Base-by-base conservation (phyloP, 1,284 basidiomycete species). In the Xerocomus nothofagi region DNA sequence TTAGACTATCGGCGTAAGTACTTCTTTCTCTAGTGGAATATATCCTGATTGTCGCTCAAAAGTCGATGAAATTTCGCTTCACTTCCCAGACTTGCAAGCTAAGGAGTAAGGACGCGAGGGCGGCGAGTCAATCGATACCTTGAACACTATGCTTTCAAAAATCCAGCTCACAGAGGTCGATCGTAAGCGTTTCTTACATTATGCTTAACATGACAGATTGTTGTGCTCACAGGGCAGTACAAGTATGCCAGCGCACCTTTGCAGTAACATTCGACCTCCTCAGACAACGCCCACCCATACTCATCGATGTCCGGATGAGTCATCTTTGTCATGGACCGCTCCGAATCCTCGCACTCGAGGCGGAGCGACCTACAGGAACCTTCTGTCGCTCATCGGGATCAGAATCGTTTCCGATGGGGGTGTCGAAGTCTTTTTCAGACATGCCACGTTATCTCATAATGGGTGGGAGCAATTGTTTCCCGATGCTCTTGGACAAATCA, bases 391-490 rank as follows among this genome's bases (percentile, higher is more conserved):
- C 24, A 48, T 46, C 12, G 32, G 23, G 27, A 26, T n/a, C 24
- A 10, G 6, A 24, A 40, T 39, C 17, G 6, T 24, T 43, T 38
- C 40, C 15, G 24, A 42, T 24, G 0, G 2, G n/a, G 39, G 26
- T 5, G 52, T 61, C 15, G 46, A 51, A 18, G 6, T 7, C 5
- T 59, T 42, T 47, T 58, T 56, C 20, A 32, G 47, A 14, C 61
- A 56, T n/a, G 59, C 47, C 33, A 58, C 48, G 59, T 51, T 58
- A 27, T 58, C 59, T 8, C 56, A 61, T 17, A 58, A 29, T 58
- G 57, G 59, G 36, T 29, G n/a, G 3, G 58, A 57, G 20, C 56
- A 51, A 2, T 24, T 8, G 17, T 55, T 57, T 12, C 52, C 47
- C 3, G 52, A 58, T 12, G 7, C n/a, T 57, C 4, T 18, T 9